These are phyloP conservation scores for Triangularia verruculosa DNA, from an alignment of 2,329 filamentous ascomycete genomes.

Conservation along the genomic window DNA sequence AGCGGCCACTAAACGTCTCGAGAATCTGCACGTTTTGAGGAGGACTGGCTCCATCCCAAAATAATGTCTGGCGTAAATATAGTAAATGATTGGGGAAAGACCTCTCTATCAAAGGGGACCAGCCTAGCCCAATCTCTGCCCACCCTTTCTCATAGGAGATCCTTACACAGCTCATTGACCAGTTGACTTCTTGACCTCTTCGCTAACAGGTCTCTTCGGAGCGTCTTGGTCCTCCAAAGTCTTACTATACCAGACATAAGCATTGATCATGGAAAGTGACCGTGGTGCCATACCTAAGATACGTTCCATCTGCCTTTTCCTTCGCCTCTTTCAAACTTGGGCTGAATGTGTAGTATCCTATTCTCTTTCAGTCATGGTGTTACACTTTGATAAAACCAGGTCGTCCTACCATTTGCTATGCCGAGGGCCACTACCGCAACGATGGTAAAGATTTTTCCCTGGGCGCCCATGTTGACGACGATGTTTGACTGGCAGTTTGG, in stretches of 20 bases:
- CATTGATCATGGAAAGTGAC: background rate
- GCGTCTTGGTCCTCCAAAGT: constrained; percentile 12
- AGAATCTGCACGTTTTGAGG: background rate
- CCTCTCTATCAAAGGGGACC: background rate
- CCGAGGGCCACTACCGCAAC: constrained; percentile 24
- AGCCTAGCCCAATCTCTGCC: background rate
- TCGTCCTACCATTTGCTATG: constrained; percentile 25
- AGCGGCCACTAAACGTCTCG: background rate
- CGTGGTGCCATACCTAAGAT: constrained; percentile 12
- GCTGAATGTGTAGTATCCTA: constrained; percentile 30
- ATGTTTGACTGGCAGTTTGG: background rate
- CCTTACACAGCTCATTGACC: background rate
- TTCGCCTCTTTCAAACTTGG: constrained; percentile 26
- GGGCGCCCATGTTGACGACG: constrained; percentile 17
- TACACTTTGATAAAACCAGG: background rate
- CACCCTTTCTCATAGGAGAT: background rate
- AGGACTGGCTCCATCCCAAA: background rate
- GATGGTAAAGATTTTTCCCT: constrained; percentile 22
- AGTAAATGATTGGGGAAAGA: background rate
- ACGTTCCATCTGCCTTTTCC: constrained; percentile 19
- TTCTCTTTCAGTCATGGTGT: constrained; percentile 15
- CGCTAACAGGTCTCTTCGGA: constrained; percentile 9
- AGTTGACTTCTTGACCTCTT: constrained; percentile 1
- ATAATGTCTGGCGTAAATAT: background rate
- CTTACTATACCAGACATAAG: constrained; percentile 19